Percentiles rank a stretch among this genome's conserved stretches.
Conservation (phyloP, 495 filamentous ascomycete genomes). For the Xylaria palmicola region DNA sequence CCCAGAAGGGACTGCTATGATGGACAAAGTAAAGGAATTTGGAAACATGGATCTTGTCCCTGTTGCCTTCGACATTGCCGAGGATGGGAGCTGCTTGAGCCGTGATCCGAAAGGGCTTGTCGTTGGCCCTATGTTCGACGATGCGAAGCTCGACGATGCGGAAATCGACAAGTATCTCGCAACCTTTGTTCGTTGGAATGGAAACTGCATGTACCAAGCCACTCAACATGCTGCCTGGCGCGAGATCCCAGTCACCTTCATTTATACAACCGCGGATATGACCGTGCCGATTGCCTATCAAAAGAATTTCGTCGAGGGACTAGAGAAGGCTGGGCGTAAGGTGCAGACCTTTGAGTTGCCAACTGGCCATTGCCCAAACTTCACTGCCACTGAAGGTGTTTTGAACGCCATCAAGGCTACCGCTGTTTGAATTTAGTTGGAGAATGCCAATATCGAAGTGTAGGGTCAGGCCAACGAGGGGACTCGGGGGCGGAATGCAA, state of each 20-base stretch:
- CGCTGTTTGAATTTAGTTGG: too few relatives aligned
- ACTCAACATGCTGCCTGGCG: slow-evolving; percentile 35
- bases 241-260: slow-evolving; percentile 38
- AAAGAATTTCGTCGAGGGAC: slow-evolving; percentile 33
- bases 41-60: slow-evolving; percentile 30
- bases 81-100: slow-evolving; percentile 25
- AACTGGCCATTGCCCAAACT: slow-evolving; percentile 34
- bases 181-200: slow-evolving; percentile 35
- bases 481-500: too few relatives aligned
- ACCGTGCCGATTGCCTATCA: slow-evolving; percentile 36
- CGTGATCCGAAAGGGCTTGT: slow-evolving; percentile 20
- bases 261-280: slow-evolving; percentile 35
- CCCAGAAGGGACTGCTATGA: slow-evolving; percentile 25
- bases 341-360: slow-evolving; percentile 29
- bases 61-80: slow-evolving; percentile 31
- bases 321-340: slow-evolving; percentile 25
- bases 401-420: too few relatives aligned
- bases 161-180: slow-evolving; percentile 14
- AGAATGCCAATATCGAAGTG: too few relatives aligned
- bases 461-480: too few relatives aligned
- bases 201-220: slow-evolving; percentile 22
- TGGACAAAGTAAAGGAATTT: slow-evolving; percentile 30
- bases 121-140: neutral
- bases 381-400: slow-evolving; percentile 29
- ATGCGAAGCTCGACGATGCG: slow-evolving; percentile 13